Evolutionary conservation across 306 rosid species (phyloP), one percentile per base, ranked within the genome.

Genomic region (Coriaria nepalensis): DNA sequence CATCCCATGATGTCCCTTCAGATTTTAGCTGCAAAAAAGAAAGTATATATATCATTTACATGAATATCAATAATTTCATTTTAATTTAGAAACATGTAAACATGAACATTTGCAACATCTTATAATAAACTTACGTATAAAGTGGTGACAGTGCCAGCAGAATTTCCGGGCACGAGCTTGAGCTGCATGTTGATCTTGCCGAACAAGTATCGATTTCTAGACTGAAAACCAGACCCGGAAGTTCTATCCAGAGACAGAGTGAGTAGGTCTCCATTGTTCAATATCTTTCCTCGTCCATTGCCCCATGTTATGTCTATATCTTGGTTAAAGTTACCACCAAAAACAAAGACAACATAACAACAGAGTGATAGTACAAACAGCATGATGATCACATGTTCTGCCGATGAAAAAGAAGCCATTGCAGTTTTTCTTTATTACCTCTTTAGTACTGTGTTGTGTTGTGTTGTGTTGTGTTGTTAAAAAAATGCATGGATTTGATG

Each of bases 191-290:
- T 77, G 47, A 82, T 59, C 14, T 65, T 72, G 6, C 67, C 80
- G 7, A 55, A 72, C 10, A 78, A 72, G 36, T 47, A 78, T 33
- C 76, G 62, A 20, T 71, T 71, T 51, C 67, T 76, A 43, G 94
- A 76, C 14, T 64, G 85, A 60, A 83, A 77, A 40, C 94, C 94
- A 37, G 88, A 79, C 58, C 94, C 94, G 54, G 94, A 74, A 52
- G 58, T 35, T 4, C 13, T 66, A 46, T 83, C 94, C 9, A 83
- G 82, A 6, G 88, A 73, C 52, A 83, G 74, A 33, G 85, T 62
- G 20, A 83, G 74, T 8, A 77, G 52, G 50, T 79, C 52, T 38
- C 88, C 94, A 39, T 64, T 75, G 43, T 61, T 69, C 33, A 76
- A n/a, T 36, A 71, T 64, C 47, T 60, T 69, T 13, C 70, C 88